Base-by-base conservation (phyloP, 306 rosid genomes). In the Sesbania bispinosa region DNA sequence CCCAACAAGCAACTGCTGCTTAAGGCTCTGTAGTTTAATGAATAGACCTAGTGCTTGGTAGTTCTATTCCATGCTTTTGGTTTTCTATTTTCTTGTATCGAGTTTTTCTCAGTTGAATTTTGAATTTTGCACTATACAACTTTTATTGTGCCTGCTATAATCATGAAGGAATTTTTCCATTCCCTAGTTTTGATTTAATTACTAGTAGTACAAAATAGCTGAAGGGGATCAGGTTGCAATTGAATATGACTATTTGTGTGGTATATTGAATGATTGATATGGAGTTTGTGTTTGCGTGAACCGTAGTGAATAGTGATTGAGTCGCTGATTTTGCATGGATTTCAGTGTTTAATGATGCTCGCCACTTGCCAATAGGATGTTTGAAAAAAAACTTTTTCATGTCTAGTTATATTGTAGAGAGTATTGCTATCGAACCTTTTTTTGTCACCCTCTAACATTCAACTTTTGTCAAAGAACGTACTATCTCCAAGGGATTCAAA, bases 1-100 rank as follows among this genome's bases (percentile, higher is more conserved):
- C 54, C 15, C 69, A 63, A 63, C 69, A 63, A 63, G 69, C 69
- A 7, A 42, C 38, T n/a, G 54, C 69, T n/a, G 54, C 69, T 42
- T 63, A 63, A 63, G 41, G 4, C 5, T 6, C 6, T 24, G 2
- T 43, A 1, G 2, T 7, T 13, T 33, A 19, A 62, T 62, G 30
- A 39, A 39, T 43, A 41, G 26, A 26, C 26, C 6, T 43, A 35
- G 24, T 24, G 41, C 26, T 26, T 64, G 19, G 8, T 43, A 27
- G 23, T 43, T 6, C 43, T 43, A 43, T 64, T 45, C 10, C 8
- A 64, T 64, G 71, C 10, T 42, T 63, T 41, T 24, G 24, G n/a
- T 26, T 24, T 43, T n/a, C 55, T 43, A 64, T 8, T 42, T 39
- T 62, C 27, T 42, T 33, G 1, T 64, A 15, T 43, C 0, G 16